These are phyloP conservation scores for Paracorniculantispora psalliotae DNA, from an alignment of 2,329 filamentous ascomycete genomes.

Conservation along the genomic window DNA sequence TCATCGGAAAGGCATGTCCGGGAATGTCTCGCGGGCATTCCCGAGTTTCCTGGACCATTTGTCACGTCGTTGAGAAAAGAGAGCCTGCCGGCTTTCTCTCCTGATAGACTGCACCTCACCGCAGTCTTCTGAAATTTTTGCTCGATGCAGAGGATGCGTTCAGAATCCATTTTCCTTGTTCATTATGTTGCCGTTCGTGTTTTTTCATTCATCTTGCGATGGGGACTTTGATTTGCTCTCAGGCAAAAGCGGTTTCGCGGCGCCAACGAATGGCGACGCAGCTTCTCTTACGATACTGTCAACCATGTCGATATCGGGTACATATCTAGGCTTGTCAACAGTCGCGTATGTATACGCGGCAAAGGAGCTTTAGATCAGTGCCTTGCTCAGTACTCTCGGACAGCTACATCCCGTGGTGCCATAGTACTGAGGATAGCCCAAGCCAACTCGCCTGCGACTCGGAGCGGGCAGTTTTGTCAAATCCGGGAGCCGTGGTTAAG, in stretches of 20 bases:
- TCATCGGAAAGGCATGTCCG: constrained; percentile 14
- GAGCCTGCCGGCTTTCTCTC: not conserved
- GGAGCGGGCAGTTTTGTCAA: too few species aligned
- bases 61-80: not conserved
- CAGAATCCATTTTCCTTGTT: constrained; percentile 12
- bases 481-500: not conserved
- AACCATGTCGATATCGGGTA: too few species aligned
- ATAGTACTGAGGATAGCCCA: too few species aligned
- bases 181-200: constrained; percentile 26
- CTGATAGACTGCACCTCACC: constrained; percentile 6
- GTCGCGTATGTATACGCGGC: too few species aligned
- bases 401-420: not conserved
- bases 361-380: too few species aligned
- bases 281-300: too few species aligned
- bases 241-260: not conserved
- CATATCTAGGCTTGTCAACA: too few species aligned
- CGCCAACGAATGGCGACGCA: not conserved
- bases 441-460: too few species aligned
- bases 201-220: constrained; percentile 19
- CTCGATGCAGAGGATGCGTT: constrained; percentile 9
- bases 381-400: not conserved
- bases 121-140: not conserved
- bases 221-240: constrained; percentile 12
- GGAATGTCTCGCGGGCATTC: not conserved
- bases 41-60: constrained; percentile 6